Conservation (phyloP, 306 rosid species). For the Parietaria judaica region DNA sequence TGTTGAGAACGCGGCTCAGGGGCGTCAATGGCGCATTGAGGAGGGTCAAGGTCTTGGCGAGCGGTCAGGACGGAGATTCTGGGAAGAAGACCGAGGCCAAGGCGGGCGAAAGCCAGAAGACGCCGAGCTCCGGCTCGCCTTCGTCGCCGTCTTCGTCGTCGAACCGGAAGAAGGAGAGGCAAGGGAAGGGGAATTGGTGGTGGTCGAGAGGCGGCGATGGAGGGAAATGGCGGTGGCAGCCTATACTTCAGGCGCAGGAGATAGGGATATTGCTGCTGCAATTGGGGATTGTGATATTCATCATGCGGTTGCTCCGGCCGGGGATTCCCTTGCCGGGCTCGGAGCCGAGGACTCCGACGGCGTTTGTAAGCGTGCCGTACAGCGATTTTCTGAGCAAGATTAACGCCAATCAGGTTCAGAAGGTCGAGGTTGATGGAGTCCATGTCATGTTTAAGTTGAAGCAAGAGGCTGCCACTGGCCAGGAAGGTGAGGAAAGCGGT, state of each 20-base stretch:
- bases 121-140: slow-evolving; percentile 40
- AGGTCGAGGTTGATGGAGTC: slow-evolving; percentile 96
- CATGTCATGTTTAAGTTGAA: slow-evolving; percentile 87
- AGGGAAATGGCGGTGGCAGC: slow-evolving; percentile 90
- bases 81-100: slow-evolving; percentile 62
- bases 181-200: slow-evolving; percentile 70
- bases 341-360: slow-evolving; percentile 62
- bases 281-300: slow-evolving; percentile 71
- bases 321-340: slow-evolving; percentile 85
- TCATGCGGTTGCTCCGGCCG: slow-evolving; percentile 73
- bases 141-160: slow-evolving; percentile 22
- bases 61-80: slow-evolving; percentile 67
- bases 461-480: slow-evolving; percentile 32
- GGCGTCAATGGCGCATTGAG: slow-evolving; percentile 25
- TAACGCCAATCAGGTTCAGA: slow-evolving; percentile 68
- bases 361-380: slow-evolving; percentile 73
- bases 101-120: slow-evolving; percentile 47
- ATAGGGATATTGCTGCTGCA: slow-evolving; percentile 72
- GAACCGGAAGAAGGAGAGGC: slow-evolving; percentile 61
- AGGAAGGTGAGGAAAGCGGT: slow-evolving; percentile 40
- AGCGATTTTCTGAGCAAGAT: slow-evolving; percentile 84
- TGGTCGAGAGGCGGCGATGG: slow-evolving; percentile 38
- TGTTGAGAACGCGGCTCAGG: slow-evolving; percentile 34
- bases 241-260: slow-evolving; percentile 70
- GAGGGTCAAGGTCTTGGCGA: slow-evolving; percentile 33